Base-by-base conservation (phyloP, 2,329 filamentous ascomycete genomes). In the Aspergillus puulaauensis region DNA sequence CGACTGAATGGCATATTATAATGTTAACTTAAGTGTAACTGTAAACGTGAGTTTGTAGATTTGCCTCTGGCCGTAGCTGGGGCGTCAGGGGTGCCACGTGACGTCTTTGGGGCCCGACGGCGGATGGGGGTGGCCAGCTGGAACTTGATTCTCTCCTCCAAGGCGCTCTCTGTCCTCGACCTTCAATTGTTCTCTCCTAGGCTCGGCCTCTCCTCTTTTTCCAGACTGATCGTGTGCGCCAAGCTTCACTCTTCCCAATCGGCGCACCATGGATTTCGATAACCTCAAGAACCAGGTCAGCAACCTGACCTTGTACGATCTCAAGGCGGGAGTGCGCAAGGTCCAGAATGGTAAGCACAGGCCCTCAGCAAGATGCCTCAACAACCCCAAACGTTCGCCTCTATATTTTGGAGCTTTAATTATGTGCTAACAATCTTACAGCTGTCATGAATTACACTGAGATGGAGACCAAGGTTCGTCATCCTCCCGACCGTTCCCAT, bases 371-470 rank as follows among this genome's bases (percentile, higher is more conserved):
- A 23, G 14, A 43, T 19, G 27, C 23, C 33, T 19, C 21, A 9
- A 40, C 9, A 6, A 6, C 23, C 31, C 11, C 5, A 35, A 21
- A 3, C 33, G 6, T 46, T 9, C 17, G 31, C 15, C 15, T 15
- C 40, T n/a, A 6, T 17, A 12, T 23, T 15, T 19, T 31, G 27
- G 27, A 41, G 19, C 7, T 8, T 40, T 21, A 35, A 7, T 3
- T 14, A 48, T 48, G 12, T 40, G 12, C n/a, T 48, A 31, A 54
- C 58, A 52, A 63, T 58, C 52, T 61, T 41, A 62, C 69, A 96
- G 92, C 92, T 65, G 92, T 96, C 60, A 96, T 97, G 93, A 97
- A 96, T 79, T 96, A 93, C 76, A 96, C 93, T 43, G 93, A 97
- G 73, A 93, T 95, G 90, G 91, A 96, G 78, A 76, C 84, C 58